phyloP scores from a whole-genome alignment of 169 alveolate genomes.

The Plasmodium knowlesi region DNA sequence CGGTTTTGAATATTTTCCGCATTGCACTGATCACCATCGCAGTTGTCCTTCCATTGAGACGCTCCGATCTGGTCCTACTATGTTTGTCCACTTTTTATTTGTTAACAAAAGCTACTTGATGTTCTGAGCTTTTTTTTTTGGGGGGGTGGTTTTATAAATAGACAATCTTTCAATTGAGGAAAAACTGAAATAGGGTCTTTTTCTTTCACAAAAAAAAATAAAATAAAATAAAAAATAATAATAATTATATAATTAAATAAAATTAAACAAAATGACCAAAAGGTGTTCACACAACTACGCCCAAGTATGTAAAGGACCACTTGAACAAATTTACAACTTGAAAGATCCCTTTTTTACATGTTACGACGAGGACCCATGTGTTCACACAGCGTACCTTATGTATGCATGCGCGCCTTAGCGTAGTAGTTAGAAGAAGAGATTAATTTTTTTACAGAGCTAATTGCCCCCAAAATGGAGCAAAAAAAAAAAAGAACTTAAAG shows the following conservation, averaged over 20 bases:
- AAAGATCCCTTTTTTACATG: background rate
- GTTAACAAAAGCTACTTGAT: background rate
- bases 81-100: background rate
- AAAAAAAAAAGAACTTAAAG: background rate
- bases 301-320: background rate
- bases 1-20: background rate
- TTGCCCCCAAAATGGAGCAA: conserved; percentile 1
- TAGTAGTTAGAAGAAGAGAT: background rate
- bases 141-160: background rate
- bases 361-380: background rate
- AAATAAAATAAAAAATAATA: background rate
- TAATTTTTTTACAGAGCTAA: conserved; percentile 5
- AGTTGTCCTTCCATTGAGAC: background rate
- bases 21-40: background rate
- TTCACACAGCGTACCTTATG: background rate
- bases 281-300: background rate
- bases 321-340: background rate
- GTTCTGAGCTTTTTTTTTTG: background rate
- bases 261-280: background rate
- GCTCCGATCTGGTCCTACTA: background rate
- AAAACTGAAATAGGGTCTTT: background rate
- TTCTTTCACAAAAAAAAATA: background rate
- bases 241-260: background rate
- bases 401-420: background rate
- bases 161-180: background rate